Percentiles rank a stretch among this genome's conserved stretches.
These are phyloP conservation scores for Boletellus deceptivus DNA, from an alignment of 1,284 basidiomycete species.

Conservation along the genomic window DNA sequence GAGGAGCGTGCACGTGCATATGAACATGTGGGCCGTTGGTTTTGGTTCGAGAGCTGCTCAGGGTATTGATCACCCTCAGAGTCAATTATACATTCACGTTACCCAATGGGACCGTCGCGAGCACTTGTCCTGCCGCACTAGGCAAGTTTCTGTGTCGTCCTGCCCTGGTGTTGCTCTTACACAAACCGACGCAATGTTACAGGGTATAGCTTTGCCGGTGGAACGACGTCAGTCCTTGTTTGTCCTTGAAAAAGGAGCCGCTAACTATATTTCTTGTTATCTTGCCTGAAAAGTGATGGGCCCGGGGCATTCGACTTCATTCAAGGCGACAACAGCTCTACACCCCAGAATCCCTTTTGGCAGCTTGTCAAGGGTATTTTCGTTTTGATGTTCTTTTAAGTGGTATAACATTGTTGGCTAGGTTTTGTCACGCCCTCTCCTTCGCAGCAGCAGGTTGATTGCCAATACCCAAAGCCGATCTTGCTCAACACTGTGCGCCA, in stretches of 20 bases:
- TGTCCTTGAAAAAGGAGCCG: neutral
- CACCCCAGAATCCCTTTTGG: constrained; percentile 77
- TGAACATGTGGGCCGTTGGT: constrained; percentile 58
- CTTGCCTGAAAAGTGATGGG: constrained; percentile 53
- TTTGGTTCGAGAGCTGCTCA: neutral
- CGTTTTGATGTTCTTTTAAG: neutral
- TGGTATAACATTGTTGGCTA: neutral
- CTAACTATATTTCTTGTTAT: neutral
- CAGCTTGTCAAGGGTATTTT: constrained; percentile 66
- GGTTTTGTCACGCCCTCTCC: constrained; percentile 59
- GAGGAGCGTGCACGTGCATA: constrained; percentile 62
- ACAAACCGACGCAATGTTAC: constrained; percentile 3
- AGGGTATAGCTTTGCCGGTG: constrained; percentile 75
- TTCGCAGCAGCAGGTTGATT: constrained; percentile 58
- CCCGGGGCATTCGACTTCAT: constrained; percentile 81
- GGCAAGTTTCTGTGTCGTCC: constrained; percentile 43
- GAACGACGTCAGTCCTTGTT: constrained; percentile 61
- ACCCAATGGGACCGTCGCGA: constrained; percentile 63
- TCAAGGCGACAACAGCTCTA: constrained; percentile 70
- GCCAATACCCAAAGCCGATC: constrained; percentile 81
- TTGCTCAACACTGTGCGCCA: constrained; percentile 55
- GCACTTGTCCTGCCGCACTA: constrained; percentile 78
- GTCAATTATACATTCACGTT: constrained; percentile 63
- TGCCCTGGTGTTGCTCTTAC: neutral
- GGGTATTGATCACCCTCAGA: constrained; percentile 37